Base-by-base conservation (phyloP, 129 eudicot genomes). In the Saussurea involucrata region DNA sequence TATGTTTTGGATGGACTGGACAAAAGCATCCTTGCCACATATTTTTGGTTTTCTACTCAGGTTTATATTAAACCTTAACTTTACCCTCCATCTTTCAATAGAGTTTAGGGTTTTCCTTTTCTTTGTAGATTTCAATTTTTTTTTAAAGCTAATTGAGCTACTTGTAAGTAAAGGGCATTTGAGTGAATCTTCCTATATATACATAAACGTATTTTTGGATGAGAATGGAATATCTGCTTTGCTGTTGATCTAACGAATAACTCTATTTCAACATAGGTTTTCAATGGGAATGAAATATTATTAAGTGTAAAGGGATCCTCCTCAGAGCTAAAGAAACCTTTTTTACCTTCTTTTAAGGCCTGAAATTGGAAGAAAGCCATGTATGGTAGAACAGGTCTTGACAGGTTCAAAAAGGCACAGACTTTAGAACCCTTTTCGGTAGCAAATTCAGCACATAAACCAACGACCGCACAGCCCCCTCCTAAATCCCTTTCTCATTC, bases 331-430 rank as follows among this genome's bases (percentile, higher is more conserved):
- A 44, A 22, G 22, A 34, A 6, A 67, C 42, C 6, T 21, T 3
- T 11, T 57, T 58, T 68, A 33, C 20, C 68, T 71, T 72, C 40
- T 68, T 53, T 28, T 46, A 77, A 66, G 68, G 72, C 31, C 36
- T 63, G 73, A 33, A 29, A 27, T 29, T 75, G 11, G 24, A 64
- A 28, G 63, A 31, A 13, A 64, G 74, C 79, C 65, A 94, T 94
- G 98, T 91, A 91, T 63, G 96, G 97, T 55, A 87, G 96, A 83
- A 63, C 93, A 33, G 98, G 98, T 37, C 97, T 94, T 68, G 97
- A 94, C 72, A 90, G 98, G 27, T 94, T 94, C 74, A 94, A 89
- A 83, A 94, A 94, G 82, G 98, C 98, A 28, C 90, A 94, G 80
- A 33, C 98, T 24, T 66, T 82, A 40, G 93, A 94, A 72, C 98